Evolutionary conservation across 2,329 filamentous ascomycete genomes (phyloP).

Genomic region (Cordyceps fumosorosea): DNA sequence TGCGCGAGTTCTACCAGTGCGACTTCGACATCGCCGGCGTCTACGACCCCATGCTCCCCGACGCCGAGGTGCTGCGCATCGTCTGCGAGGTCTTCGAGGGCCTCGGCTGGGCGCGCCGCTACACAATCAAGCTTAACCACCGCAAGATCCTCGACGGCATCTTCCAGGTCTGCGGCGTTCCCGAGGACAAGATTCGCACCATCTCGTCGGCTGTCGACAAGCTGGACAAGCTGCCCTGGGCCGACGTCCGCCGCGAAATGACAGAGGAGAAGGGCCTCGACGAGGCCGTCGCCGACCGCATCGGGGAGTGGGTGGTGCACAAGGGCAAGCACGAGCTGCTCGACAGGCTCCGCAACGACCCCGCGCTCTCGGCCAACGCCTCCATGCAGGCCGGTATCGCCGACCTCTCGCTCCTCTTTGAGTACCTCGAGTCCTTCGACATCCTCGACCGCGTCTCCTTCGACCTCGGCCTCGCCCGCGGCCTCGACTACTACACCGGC

Average conservation of each 20-base stretch:
- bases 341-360: constrained; percentile 60
- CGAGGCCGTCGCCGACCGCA: constrained; percentile 71
- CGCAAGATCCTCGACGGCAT: constrained; percentile 81
- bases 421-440: constrained; percentile 73
- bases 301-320: constrained; percentile 74
- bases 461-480: constrained; percentile 82
- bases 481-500: constrained; percentile 88
- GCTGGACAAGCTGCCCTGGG: constrained; percentile 87
- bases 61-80: constrained; percentile 82
- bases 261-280: constrained; percentile 82
- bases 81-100: constrained; percentile 78
- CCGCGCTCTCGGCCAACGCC: constrained; percentile 61
- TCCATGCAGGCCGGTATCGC: constrained; percentile 72
- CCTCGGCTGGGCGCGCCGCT: constrained; percentile 65
- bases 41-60: constrained; percentile 87
- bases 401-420: constrained; percentile 74
- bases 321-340: constrained; percentile 73
- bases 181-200: constrained; percentile 75
- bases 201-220: constrained; percentile 95
- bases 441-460: constrained; percentile 73
- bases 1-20: constrained; percentile 96
- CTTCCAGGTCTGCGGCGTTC: constrained; percentile 79
- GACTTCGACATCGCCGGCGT: constrained; percentile 90
- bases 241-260: constrained; percentile 88
- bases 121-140: constrained; percentile 75